Evolutionary conservation across 202 grass and related monocot species (phyloP).

Genomic region (Saccharum hybrid): DNA sequence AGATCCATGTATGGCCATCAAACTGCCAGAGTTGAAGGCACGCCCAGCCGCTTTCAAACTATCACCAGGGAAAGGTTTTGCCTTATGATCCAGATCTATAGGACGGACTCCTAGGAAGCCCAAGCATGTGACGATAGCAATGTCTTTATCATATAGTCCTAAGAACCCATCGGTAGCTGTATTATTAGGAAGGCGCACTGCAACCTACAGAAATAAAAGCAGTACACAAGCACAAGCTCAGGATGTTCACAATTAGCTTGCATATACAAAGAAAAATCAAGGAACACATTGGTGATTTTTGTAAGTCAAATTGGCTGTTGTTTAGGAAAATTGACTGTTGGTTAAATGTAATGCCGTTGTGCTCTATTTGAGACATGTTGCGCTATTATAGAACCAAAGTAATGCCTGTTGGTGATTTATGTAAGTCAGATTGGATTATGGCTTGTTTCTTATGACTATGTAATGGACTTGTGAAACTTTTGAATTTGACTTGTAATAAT

Average conservation of each 20-base stretch:
- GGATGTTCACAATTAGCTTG: background rate
- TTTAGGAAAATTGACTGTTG: too few relatives aligned
- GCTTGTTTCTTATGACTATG: too few relatives aligned
- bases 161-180: background rate
- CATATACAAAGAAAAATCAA: background rate
- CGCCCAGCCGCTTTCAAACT: background rate
- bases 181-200: constrained; percentile 5
- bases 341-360: too few relatives aligned
- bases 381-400: too few relatives aligned
- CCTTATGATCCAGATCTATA: background rate
- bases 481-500: too few relatives aligned
- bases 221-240: background rate
- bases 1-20: background rate
- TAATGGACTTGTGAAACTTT: too few relatives aligned
- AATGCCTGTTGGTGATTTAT: too few relatives aligned
- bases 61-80: background rate
- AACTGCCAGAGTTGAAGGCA: constrained; percentile 1
- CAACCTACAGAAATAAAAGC: background rate
- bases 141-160: constrained; percentile 23
- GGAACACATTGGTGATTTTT: too few relatives aligned
- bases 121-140: constrained; percentile 25
- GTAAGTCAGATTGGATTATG: too few relatives aligned
- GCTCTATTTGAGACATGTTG: too few relatives aligned
- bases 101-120: background rate
- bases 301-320: too few relatives aligned